Conservation (phyloP, 257 asterid species). For the Capsicum chinense region DNA sequence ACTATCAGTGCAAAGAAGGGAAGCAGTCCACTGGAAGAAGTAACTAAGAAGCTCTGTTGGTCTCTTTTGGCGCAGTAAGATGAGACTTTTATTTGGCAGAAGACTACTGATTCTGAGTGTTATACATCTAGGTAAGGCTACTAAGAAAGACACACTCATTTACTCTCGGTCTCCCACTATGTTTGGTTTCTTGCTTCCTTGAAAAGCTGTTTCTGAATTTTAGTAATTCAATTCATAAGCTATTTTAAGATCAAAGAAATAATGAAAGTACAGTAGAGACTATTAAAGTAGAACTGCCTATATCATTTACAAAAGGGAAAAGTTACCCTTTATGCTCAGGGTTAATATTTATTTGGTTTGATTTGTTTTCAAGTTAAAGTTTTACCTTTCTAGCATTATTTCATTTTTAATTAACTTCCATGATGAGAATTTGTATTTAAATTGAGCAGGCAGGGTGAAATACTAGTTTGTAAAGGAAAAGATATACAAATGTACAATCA, state of each 20-base stretch:
- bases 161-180: not conserved
- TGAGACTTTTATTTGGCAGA: slow-evolving; percentile 88
- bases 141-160: slow-evolving; percentile 17
- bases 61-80: slow-evolving; percentile 75
- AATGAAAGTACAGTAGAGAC: not conserved
- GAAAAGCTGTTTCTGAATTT: not conserved
- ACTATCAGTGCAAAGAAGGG: slow-evolving; percentile 53
- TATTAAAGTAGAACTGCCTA: not conserved
- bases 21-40: slow-evolving; percentile 66
- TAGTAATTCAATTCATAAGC: not conserved
- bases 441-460: slow-evolving; percentile 49
- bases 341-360: not conserved
- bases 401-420: not conserved
- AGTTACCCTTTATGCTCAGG: not conserved
- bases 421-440: slow-evolving; percentile 23
- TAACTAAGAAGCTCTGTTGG: slow-evolving; percentile 78
- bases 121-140: slow-evolving; percentile 69
- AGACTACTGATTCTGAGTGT: slow-evolving; percentile 73
- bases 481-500: slow-evolving; percentile 71
- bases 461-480: slow-evolving; percentile 78
- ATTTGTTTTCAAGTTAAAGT: not conserved
- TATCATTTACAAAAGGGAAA: not conserved
- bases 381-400: not conserved
- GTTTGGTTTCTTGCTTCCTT: not conserved
- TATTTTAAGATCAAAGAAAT: not conserved